These are phyloP conservation scores for Macrolepiota dolichaula DNA, from an alignment of 768 basidiomycete genomes.

Conservation along the genomic window DNA sequence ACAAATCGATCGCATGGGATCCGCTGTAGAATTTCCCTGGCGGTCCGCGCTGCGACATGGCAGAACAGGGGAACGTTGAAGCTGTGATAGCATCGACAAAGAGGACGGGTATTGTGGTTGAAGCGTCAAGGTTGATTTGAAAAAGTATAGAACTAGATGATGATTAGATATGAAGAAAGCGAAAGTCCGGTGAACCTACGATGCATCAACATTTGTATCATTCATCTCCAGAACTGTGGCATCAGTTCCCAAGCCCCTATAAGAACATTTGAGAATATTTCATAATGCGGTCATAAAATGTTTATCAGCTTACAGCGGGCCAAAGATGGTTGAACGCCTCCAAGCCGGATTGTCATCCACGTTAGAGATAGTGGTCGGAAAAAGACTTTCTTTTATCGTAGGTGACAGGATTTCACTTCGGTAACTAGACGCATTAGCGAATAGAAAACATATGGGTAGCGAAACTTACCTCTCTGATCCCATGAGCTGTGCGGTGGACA, in stretches of 20 bases:
- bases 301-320: slow-evolving; percentile 47
- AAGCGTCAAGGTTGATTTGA: slow-evolving; percentile 46
- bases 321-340: slow-evolving; percentile 62
- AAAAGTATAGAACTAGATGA: slow-evolving; percentile 30
- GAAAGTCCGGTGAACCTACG: slow-evolving; percentile 22
- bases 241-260: slow-evolving; percentile 36
- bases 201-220: slow-evolving; percentile 13
- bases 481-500: not conserved
- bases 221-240: slow-evolving; percentile 1
- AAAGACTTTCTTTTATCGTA: slow-evolving; percentile 22
- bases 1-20: slow-evolving; percentile 42
- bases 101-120: slow-evolving; percentile 46
- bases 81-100: slow-evolving; percentile 37
- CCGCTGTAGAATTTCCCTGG: slow-evolving; percentile 62
- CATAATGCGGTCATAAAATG: not conserved
- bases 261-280: slow-evolving; percentile 6
- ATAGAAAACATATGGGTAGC: not conserved
- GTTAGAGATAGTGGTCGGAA: slow-evolving; percentile 29
- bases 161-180: not conserved
- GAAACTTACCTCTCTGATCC: not conserved
- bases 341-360: slow-evolving; percentile 24
- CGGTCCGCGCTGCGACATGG: slow-evolving; percentile 36
- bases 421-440: not conserved
- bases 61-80: slow-evolving; percentile 32
- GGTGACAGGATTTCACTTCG: not conserved